Evolutionary conservation across 2,329 filamentous ascomycete species (phyloP), one percentile per base, ranked within the genome.

Genomic region (Calonectria montana): DNA sequence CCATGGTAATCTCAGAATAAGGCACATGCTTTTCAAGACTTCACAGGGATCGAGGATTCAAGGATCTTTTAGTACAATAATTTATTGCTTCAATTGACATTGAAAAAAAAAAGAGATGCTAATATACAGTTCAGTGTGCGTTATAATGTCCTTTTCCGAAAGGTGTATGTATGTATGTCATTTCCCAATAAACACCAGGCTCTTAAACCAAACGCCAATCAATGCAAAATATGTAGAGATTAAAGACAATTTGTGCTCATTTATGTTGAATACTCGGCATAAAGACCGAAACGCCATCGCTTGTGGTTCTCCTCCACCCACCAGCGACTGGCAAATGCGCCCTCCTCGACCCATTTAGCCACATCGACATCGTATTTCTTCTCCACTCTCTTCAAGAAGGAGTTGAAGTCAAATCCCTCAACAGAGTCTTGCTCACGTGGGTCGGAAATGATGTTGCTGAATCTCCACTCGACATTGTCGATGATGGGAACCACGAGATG

Each of bases 401-500:
- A 47, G 21, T n/a, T 23, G 18, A 23, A 47, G 43, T 47, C 43
- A 47, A 47, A 47, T 4, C 43, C 43, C 12, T 47, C n/a, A 4
- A 47, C 21, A 6, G 43, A 47, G 2, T 47, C 12, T n/a, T 47
- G 43, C 43, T 47, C 43, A 4, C 43, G 73, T 5, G 75, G 73
- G 55, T 80, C 77, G 1, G 57, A 23, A 1, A 59, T 41, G 23
- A 75, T 50, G 35, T 79, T 70, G 23, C 75, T 78, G 53, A 79
- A 79, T 12, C 79, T 76, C 78, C 78, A 80, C 48, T 76, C 77
- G 4, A 77, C 72, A 29, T 79, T 76, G 9, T 73, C 72, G 3
- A 79, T 72, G 27, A 79, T 73, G 3, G 79, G 79, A 16, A 80
- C 73, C 5, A 78, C 78, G 5, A 80, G 66, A 23, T 77, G 75